Evolutionary conservation across 768 basidiomycete genomes (phyloP).

Genomic region (Boletus bicolor): DNA sequence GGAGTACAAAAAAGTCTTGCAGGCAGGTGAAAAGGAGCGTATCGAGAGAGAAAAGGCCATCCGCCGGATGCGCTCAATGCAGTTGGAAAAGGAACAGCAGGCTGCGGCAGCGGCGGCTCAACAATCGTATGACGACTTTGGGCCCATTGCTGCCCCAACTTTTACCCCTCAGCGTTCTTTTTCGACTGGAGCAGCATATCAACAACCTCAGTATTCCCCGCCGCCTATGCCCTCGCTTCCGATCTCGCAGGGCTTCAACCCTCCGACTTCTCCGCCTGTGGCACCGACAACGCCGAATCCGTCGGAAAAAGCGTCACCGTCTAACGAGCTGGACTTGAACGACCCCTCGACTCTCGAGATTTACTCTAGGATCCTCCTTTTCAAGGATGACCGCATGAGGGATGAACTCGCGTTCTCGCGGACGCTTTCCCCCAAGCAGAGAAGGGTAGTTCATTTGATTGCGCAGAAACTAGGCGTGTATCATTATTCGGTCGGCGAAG

Average conservation of each 20-base stretch:
- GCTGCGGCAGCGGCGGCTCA: constrained; percentile 24
- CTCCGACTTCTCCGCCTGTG: constrained; percentile 50
- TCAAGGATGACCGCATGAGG: constrained; percentile 97
- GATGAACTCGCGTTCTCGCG: constrained; percentile 97
- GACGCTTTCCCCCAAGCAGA: constrained; percentile 76
- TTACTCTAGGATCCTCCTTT: constrained; percentile 91
- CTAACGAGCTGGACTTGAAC: constrained; percentile 87
- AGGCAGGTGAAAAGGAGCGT: constrained; percentile 97
- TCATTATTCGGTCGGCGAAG: constrained; percentile 90
- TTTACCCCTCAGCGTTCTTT: constrained; percentile 76
- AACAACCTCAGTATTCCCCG: constrained; percentile 64
- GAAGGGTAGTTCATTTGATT: constrained; percentile 91
- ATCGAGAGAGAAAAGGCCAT: constrained; percentile 99
- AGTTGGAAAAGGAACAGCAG: constrained; percentile 79
- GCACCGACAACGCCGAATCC: constrained; percentile 58
- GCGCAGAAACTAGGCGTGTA: constrained; percentile 96
- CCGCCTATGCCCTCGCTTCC: constrained; percentile 43
- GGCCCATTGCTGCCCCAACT: constrained; percentile 49
- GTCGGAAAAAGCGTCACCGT: constrained; percentile 58
- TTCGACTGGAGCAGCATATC: constrained; percentile 58
- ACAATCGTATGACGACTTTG: constrained; percentile 72
- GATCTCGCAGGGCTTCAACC: constrained; percentile 39
- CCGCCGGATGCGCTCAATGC: constrained; percentile 96
- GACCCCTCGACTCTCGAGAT: constrained; percentile 96
- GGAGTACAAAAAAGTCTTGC: constrained; percentile 99